Conservation (phyloP, 2,329 filamentous ascomycete genomes). For the Cryphonectria nitschkei region DNA sequence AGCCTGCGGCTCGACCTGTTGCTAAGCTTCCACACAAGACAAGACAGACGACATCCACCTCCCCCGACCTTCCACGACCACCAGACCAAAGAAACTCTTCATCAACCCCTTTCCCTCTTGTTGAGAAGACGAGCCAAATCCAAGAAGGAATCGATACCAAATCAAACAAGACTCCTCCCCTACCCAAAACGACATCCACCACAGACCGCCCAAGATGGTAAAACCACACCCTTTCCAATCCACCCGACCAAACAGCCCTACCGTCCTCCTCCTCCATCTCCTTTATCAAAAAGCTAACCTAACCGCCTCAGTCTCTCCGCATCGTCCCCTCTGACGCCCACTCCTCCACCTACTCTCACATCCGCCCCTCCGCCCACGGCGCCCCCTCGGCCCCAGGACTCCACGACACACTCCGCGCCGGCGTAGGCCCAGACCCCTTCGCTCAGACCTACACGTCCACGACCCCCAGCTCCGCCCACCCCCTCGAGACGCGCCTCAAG, state of each 20-base stretch:
- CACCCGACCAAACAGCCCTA: not conserved
- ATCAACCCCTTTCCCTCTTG: not conserved
- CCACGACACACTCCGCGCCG: conserved; percentile 88
- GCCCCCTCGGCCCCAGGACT: conserved; percentile 92
- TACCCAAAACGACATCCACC: not conserved
- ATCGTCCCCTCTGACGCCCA: conserved; percentile 76
- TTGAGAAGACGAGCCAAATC: not conserved
- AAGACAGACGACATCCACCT: not conserved
- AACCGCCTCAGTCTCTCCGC: conserved; percentile 73
- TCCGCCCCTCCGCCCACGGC: conserved; percentile 58
- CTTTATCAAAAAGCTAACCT: conserved; percentile 24
- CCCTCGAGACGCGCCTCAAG: conserved; percentile 86
- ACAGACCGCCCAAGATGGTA: conserved; percentile 53
- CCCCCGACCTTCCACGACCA: conserved; percentile 12
- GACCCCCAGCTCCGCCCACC: conserved; percentile 73
- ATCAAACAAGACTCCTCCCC: not conserved
- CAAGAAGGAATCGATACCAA: conserved; percentile 14
- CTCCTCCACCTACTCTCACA: conserved; percentile 67
- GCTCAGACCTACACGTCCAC: conserved; percentile 46
- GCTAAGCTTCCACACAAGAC: conserved; percentile 11
- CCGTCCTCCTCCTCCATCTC: conserved; percentile 7
- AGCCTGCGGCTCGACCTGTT: conserved; percentile 19
- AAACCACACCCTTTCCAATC: conserved; percentile 33
- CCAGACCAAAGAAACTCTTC: not conserved
- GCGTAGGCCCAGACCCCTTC: conserved; percentile 68